These are phyloP conservation scores for Chlorella vulgaris DNA, from an alignment of 139 green algal genomes.

Conservation along the genomic window DNA sequence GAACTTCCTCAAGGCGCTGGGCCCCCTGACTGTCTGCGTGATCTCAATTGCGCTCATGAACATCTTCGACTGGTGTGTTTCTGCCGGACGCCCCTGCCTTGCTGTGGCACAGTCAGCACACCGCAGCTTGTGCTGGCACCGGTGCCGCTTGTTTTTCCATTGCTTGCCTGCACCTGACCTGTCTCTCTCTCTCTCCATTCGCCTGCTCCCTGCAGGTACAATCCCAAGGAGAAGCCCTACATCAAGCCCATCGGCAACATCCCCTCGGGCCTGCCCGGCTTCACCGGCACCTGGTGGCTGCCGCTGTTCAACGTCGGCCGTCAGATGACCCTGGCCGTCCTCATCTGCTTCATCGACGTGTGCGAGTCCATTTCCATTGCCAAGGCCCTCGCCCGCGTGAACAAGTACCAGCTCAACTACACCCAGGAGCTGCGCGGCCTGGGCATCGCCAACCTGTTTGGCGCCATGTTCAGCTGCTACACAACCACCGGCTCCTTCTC, in stretches of 20 bases:
- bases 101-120: too few relatives aligned
- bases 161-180: too few relatives aligned
- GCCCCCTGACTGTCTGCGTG: slow-evolving; percentile 59
- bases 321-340: slow-evolving; percentile 52
- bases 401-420: slow-evolving; percentile 77
- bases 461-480: slow-evolving; percentile 85
- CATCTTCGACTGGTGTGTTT: slow-evolving; percentile 50
- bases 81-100: too few relatives aligned
- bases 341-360: slow-evolving; percentile 75
- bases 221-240: slow-evolving; percentile 17
- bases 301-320: slow-evolving; percentile 46
- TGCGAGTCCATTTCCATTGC: slow-evolving; percentile 88
- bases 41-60: slow-evolving; percentile 60
- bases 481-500: slow-evolving; percentile 89
- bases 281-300: slow-evolving; percentile 52
- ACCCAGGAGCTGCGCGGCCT: slow-evolving; percentile 90
- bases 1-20: slow-evolving; percentile 47
- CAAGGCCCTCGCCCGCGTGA: slow-evolving; percentile 79
- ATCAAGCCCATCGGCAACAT: slow-evolving; percentile 54
- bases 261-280: slow-evolving; percentile 50
- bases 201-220: neutral
- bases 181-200: neutral
- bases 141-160: too few relatives aligned
- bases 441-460: slow-evolving; percentile 86
- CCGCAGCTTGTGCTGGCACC: too few relatives aligned